Percentiles rank a stretch among this genome's conserved stretches.
These are phyloP conservation scores for Biscogniauxia mediterranea DNA, from an alignment of 2,329 filamentous ascomycete genomes.

Conservation along the genomic window DNA sequence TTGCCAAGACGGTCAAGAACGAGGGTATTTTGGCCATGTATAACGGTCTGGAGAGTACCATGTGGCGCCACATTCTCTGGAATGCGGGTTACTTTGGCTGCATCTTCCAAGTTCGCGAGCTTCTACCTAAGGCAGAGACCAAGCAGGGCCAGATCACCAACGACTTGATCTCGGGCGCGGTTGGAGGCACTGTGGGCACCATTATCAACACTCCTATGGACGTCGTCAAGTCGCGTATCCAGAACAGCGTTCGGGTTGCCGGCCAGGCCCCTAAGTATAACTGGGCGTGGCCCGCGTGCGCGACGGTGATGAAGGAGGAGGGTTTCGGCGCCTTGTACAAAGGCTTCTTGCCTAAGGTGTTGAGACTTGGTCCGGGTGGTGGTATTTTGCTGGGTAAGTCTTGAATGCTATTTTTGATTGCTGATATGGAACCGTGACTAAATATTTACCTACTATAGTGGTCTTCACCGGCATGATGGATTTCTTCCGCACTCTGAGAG, in stretches of 20 bases:
- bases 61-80: conserved; percentile 85
- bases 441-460: conserved; percentile 10
- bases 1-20: conserved; percentile 75
- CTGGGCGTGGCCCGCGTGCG: conserved; percentile 90
- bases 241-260: conserved; percentile 84
- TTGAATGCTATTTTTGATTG: not conserved
- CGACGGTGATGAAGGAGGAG: conserved; percentile 88
- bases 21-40: conserved; percentile 89
- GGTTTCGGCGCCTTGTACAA: conserved; percentile 93
- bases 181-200: conserved; percentile 87
- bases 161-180: conserved; percentile 79
- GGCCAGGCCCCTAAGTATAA: conserved; percentile 92
- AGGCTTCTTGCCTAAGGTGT: conserved; percentile 94
- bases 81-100: conserved; percentile 70
- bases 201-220: conserved; percentile 72
- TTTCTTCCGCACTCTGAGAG: conserved; percentile 23
- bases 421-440: not conserved
- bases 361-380: conserved; percentile 57
- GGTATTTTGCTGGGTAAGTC: conserved; percentile 61
- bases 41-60: conserved; percentile 92
- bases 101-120: conserved; percentile 91
- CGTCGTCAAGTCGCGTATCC: conserved; percentile 89
- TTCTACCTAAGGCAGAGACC: conserved; percentile 77
- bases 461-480: conserved; percentile 27
- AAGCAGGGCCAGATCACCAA: conserved; percentile 82